Evolutionary conservation across 2,329 filamentous ascomycete genomes (phyloP).

Genomic region (Aspergillaceae sp.): DNA sequence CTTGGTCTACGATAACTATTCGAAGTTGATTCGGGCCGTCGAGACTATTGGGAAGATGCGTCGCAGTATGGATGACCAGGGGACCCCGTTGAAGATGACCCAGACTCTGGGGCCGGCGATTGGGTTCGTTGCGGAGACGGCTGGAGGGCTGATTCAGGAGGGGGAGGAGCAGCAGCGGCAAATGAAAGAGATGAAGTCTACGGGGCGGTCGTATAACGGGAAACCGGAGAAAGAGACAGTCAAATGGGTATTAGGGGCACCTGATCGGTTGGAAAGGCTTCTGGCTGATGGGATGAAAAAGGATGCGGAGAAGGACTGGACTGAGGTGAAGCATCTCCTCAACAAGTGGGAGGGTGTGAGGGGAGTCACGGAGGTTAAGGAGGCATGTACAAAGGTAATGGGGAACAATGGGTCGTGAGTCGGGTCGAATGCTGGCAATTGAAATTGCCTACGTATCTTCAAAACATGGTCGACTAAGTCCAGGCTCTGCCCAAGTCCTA

Average conservation of each 20-base stretch:
- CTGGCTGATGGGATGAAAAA: conserved; percentile 31
- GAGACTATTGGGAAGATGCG: conserved; percentile 77
- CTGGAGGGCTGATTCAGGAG: conserved; percentile 31
- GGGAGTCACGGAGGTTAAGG: conserved; percentile 34
- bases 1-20: conserved; percentile 96
- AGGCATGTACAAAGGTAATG: conserved; percentile 34
- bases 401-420: conserved; percentile 17
- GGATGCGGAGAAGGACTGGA: conserved; percentile 37
- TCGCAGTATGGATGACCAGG: conserved; percentile 39
- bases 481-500: too few relatives aligned
- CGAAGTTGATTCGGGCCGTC: conserved; percentile 90
- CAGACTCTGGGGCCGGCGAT: conserved; percentile 37
- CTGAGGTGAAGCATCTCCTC: conserved; percentile 30
- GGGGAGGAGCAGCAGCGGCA: conserved; percentile 27
- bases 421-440: background rate
- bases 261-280: conserved; percentile 29
- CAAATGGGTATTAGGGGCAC: conserved; percentile 37
- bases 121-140: conserved; percentile 38
- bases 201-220: conserved; percentile 11
- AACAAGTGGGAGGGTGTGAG: conserved; percentile 36
- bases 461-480: too few relatives aligned
- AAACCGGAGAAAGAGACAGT: conserved; percentile 35
- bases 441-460: background rate
- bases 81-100: conserved; percentile 38
- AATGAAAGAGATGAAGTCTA: conserved; percentile 19